Conservation (phyloP, 129 eudicot genomes). For the Saposhnikovia divaricata region DNA sequence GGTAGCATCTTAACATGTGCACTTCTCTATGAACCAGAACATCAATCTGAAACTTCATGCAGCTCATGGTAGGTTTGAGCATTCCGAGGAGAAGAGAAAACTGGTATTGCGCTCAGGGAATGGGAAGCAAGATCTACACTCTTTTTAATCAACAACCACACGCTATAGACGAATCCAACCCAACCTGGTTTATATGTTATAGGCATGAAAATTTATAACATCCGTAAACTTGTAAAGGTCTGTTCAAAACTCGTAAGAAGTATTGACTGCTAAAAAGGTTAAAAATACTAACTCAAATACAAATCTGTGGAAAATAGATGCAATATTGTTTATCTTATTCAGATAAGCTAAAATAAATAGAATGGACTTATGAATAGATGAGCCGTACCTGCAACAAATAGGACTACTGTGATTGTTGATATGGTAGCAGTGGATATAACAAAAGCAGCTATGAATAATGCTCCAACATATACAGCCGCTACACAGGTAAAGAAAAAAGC, state of each 20-base stretch:
- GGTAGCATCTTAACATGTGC: conserved; percentile 1
- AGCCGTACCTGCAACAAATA: conserved; percentile 51
- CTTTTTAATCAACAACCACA: conserved; percentile 51
- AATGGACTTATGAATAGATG: neutral
- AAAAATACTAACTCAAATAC: neutral
- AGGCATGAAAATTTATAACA: neutral
- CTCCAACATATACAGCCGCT: conserved; percentile 57
- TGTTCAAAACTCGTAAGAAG: neutral
- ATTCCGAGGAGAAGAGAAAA: conserved; percentile 33
- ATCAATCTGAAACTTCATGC: conserved; percentile 1
- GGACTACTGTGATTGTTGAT: conserved; percentile 52
- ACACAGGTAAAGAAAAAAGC: conserved; percentile 75
- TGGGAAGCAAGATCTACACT: conserved; percentile 54
- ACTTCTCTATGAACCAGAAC: neutral
- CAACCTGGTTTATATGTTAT: conserved; percentile 43
- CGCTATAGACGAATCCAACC: conserved; percentile 67
- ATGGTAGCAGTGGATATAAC: conserved; percentile 62
- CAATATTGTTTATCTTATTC: too few relatives aligned
- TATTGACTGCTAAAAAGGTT: neutral
- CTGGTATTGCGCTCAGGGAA: conserved; percentile 41
- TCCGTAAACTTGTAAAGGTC: neutral
- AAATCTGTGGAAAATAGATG: neutral
- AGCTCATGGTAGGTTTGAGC: conserved; percentile 11
- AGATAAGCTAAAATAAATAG: neutral
- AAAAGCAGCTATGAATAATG: conserved; percentile 56